Percentiles rank a stretch among this genome's conserved stretches.
phyloP scores from a whole-genome alignment of 2,329 filamentous ascomycete species.

The Microcyclospora tardicrescens region DNA sequence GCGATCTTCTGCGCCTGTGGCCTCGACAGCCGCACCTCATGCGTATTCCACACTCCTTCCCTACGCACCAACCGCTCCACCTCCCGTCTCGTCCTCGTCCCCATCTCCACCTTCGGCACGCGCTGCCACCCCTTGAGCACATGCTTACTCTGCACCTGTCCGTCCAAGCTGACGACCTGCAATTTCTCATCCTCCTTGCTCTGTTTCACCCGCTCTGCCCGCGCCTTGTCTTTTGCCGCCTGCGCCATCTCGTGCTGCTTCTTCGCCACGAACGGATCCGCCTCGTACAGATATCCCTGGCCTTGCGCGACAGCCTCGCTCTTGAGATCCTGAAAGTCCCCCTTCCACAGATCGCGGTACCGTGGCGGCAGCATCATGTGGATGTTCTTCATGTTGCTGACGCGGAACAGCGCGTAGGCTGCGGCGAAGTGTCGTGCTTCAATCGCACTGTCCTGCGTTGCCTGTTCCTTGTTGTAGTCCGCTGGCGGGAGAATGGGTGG shows the following conservation, averaged over 20 bases:
- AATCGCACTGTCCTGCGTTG: constrained; percentile 62
- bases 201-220: constrained; percentile 51
- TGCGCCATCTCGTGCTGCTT: constrained; percentile 70
- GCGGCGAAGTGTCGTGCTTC: constrained; percentile 91
- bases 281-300: constrained; percentile 81
- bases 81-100: constrained; percentile 61
- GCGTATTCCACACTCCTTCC: constrained; percentile 76
- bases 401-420: constrained; percentile 78
- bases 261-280: constrained; percentile 77
- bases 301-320: constrained; percentile 64
- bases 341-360: constrained; percentile 82
- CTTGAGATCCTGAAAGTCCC: constrained; percentile 71
- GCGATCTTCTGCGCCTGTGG: constrained; percentile 47
- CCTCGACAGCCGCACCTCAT: constrained; percentile 52
- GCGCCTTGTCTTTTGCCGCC: constrained; percentile 63
- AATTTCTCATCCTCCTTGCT: constrained; percentile 43
- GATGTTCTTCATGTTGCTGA: constrained; percentile 91
- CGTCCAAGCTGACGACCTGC: constrained; percentile 34
- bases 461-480: constrained; percentile 57
- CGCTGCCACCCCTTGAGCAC: constrained; percentile 58
- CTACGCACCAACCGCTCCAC: constrained; percentile 69
- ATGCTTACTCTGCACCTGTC: constrained; percentile 26
- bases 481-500: constrained; percentile 72
- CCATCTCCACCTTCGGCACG: constrained; percentile 88
- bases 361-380: constrained; percentile 88